phyloP scores from a whole-genome alignment of 257 asterid genomes.

The Eucommia ulmoides region DNA sequence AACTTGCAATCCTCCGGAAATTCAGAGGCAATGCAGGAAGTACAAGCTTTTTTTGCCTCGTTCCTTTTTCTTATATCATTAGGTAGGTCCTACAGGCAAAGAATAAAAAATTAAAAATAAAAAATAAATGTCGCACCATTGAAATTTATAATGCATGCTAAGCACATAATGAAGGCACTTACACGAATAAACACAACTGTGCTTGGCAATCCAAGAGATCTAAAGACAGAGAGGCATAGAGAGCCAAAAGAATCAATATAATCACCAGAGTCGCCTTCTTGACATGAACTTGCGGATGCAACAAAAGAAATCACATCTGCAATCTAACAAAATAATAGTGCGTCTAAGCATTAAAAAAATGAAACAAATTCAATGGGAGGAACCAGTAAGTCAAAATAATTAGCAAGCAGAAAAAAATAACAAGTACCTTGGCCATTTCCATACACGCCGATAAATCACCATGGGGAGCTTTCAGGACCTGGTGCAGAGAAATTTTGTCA shows the following conservation, averaged over 20 bases:
- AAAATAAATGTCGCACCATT: background rate
- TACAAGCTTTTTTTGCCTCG: conserved; percentile 59
- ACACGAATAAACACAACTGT: conserved; percentile 87
- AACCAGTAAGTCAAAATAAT: background rate
- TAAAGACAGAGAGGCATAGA: conserved; percentile 78
- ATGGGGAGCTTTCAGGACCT: conserved; percentile 90
- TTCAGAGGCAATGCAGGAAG: conserved; percentile 59
- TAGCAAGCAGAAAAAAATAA: background rate
- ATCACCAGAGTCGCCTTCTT: conserved; percentile 30
- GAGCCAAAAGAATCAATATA: conserved; percentile 87
- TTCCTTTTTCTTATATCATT: conserved; percentile 50
- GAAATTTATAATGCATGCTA: conserved; percentile 1
- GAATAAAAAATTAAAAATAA: background rate
- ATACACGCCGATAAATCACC: conserved; percentile 79
- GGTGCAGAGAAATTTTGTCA: conserved; percentile 15
- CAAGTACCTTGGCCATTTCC: conserved; percentile 95
- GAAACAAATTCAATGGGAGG: background rate
- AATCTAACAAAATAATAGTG: no score
- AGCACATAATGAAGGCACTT: conserved; percentile 16
- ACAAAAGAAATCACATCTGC: conserved; percentile 98
- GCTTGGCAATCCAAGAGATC: conserved; percentile 89
- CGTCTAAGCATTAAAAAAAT: no score
- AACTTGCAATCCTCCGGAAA: conserved; percentile 91
- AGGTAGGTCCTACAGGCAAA: conserved; percentile 55
- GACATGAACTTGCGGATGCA: conserved; percentile 53